A percentile compares a stretch with the other conserved stretches of the same genome.
Evolutionary conservation across 176 grass and related monocot species (phyloP).

Genomic region (Cenchrus americanus): DNA sequence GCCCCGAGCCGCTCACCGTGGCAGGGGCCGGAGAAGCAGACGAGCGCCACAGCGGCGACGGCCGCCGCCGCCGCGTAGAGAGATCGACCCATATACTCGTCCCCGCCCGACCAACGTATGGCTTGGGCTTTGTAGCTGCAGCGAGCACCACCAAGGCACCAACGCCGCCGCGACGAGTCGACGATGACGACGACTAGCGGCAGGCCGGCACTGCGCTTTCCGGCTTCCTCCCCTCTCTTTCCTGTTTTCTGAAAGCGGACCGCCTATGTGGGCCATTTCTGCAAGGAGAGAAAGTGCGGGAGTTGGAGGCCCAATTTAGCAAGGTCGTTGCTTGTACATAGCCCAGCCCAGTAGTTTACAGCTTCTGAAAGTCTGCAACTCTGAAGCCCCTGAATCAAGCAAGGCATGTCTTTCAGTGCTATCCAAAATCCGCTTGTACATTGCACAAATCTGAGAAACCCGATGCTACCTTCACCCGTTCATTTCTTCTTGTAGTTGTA

Average conservation of each 20-base stretch:
- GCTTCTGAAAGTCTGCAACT: background rate
- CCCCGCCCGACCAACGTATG: background rate
- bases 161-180: slow-evolving; percentile 3
- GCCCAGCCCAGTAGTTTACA: too few relatives aligned
- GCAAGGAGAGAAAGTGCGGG: background rate
- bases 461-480: too few relatives aligned
- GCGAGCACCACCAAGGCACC: background rate
- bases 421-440: background rate
- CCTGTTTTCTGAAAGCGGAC: background rate
- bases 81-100: slow-evolving; percentile 42
- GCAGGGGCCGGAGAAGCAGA: slow-evolving; percentile 38
- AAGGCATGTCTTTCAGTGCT: too few relatives aligned
- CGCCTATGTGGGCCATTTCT: background rate
- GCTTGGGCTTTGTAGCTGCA: background rate
- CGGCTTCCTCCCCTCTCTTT: background rate
- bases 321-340: too few relatives aligned
- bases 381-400: too few relatives aligned
- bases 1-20: slow-evolving; percentile 55
- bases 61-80: background rate
- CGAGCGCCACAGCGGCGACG: slow-evolving; percentile 8
- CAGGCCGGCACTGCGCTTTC: slow-evolving; percentile 12
- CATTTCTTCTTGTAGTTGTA: too few relatives aligned
- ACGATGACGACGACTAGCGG: slow-evolving; percentile 9
- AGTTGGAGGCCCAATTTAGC: too few relatives aligned
- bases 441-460: too few relatives aligned